Evolutionary conservation across 345 rosid genomes (phyloP), one percentile per base, ranked within the genome.

Genomic region (Sonneratia alba): DNA sequence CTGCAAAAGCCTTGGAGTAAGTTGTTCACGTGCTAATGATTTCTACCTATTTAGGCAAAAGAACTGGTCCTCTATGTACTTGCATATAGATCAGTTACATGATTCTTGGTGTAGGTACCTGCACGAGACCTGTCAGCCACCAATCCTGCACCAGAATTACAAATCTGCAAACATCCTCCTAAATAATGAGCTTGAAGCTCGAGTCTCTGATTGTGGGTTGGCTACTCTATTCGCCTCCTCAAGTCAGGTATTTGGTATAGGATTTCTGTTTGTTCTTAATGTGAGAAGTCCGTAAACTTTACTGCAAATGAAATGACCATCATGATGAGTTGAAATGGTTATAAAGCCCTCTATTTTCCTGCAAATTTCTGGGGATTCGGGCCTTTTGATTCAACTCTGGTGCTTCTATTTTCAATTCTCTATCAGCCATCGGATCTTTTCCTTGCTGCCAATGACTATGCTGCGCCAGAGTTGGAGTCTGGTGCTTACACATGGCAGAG

Each of bases 1-100:
- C 93, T 76, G 93, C 99, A 59, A 87, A 84, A 74, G 97, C 97
- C 72, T 72, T 95, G 66, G 94, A 90, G 99, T 95, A 86, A 87
- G 97, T 85, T 72, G 18, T n/a, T 53, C 68, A 69, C 74, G 18
- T 21, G 63, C 3, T 9, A 53, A 12, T 48, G 13, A 43, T 68
- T 71, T 37, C 56, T 49, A 32, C 66, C 42, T 76, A n/a, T 59
- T 71, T 62, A 38, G 59, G 16, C 16, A 53, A 6, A 53, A 42
- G 6, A 42, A 42, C 10, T 3, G 7, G 10, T 42, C 45, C 45
- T 42, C 45, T 42, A 42, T 42, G 0, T 42, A 42, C 45, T 9
- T 66, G 48, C 4, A 65, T 36, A 36, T 34, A 34, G 7, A n/a
- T 66, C 49, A 66, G 49, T 66, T 68, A 42, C 43, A 42, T 36